These are phyloP conservation scores for Evernia prunastri DNA, from an alignment of 495 filamentous ascomycete genomes.

Conservation along the genomic window DNA sequence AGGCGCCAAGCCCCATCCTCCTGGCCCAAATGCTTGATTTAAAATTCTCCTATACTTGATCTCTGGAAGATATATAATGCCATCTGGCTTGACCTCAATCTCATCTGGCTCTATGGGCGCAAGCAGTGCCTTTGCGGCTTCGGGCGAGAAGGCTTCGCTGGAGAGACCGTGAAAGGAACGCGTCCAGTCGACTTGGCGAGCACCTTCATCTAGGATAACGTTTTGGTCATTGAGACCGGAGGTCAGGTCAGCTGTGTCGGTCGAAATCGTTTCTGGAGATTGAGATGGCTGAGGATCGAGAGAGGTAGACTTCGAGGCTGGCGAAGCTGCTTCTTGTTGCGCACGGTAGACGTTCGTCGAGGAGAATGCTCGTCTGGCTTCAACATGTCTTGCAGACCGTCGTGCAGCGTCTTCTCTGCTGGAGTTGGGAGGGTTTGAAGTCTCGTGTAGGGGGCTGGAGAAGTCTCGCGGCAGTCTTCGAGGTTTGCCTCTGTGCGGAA, in stretches of 20 bases:
- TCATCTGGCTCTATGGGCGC: conserved; percentile 62
- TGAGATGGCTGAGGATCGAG: conserved; percentile 27
- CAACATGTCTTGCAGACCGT: conserved; percentile 10
- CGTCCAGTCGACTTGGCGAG: conserved; percentile 77
- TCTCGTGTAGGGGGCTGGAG: conserved; percentile 11
- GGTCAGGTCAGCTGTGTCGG: conserved; percentile 45
- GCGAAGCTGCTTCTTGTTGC: conserved; percentile 26
- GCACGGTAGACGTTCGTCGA: conserved; percentile 20
- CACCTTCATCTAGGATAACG: conserved; percentile 37
- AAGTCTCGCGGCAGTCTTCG: conserved; percentile 18
- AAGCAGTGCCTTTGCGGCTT: conserved; percentile 65
- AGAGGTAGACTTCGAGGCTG: conserved; percentile 21
- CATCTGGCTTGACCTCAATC: conserved; percentile 94
- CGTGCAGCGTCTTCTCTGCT: conserved; percentile 11
- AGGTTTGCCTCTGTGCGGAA: conserved; percentile 20
- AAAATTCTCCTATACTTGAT: conserved; percentile 96
- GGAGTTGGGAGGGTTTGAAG: conserved; percentile 1
- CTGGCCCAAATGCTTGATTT: conserved; percentile 87
- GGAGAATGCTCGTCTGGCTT: conserved; percentile 19
- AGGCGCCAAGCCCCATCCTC: conserved; percentile 90
- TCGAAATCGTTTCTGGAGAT: conserved; percentile 30
- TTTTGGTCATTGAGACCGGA: conserved; percentile 50
- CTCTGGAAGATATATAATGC: conserved; percentile 92
- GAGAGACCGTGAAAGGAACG: conserved; percentile 87
- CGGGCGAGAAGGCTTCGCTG: conserved; percentile 64